Evolutionary conservation across 1,284 basidiomycete species (phyloP).

Genomic region (Volvariella surrecta): DNA sequence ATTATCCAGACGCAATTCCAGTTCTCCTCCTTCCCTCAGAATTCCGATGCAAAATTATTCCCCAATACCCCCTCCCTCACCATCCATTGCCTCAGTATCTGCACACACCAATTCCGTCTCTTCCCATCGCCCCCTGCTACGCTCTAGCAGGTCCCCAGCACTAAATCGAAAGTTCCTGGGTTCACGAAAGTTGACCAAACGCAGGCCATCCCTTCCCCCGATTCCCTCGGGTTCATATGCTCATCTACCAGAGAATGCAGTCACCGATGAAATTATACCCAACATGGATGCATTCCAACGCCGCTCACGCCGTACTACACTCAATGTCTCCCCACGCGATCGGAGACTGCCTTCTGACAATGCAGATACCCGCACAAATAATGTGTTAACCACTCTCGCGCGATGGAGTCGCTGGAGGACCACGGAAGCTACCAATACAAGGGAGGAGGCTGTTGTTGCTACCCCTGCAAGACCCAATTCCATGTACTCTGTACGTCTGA

Average conservation of each 20-base stretch:
- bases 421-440: too few relatives aligned
- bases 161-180: not conserved
- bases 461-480: too few relatives aligned
- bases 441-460: too few relatives aligned
- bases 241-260: not conserved
- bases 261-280: too few relatives aligned
- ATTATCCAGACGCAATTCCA: not conserved
- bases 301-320: not conserved
- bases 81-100: not conserved
- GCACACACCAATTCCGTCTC: not conserved
- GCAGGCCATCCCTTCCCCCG: constrained; percentile 3
- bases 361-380: too few relatives aligned
- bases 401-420: too few relatives aligned
- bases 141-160: not conserved
- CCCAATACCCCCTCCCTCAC: not conserved
- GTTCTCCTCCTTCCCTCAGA: not conserved
- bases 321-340: not conserved
- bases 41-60: not conserved
- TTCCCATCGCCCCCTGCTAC: not conserved
- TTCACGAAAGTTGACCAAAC: constrained; percentile 4
- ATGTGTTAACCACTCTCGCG: too few relatives aligned
- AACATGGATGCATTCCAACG: too few relatives aligned
- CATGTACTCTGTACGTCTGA: too few relatives aligned
- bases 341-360: not conserved
- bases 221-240: constrained; percentile 4